Percentiles rank a stretch among this genome's conserved stretches.
These are phyloP conservation scores for Candida broadrunensis DNA, from an alignment of 805 yeast species.

Conservation along the genomic window DNA sequence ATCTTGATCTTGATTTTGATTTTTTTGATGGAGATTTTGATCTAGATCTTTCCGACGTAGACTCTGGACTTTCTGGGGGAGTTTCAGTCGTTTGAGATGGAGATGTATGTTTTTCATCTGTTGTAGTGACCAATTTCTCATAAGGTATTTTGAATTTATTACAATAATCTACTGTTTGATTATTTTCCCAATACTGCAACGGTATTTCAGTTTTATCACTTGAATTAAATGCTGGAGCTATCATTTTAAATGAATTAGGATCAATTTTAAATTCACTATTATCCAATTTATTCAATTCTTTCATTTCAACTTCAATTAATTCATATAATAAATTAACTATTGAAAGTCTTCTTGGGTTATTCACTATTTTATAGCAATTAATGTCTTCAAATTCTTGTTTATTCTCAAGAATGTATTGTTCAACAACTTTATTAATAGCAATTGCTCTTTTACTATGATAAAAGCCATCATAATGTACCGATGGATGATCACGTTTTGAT, in stretches of 20 bases:
- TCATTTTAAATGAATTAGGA: slow-evolving; percentile 20
- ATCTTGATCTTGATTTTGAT: too few species aligned
- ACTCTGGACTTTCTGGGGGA: too few species aligned
- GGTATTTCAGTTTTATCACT: slow-evolving; percentile 8
- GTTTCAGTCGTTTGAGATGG: too few species aligned
- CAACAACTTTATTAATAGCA: slow-evolving; percentile 34
- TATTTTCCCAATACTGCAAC: slow-evolving; percentile 31
- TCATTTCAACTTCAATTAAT: slow-evolving; percentile 16
- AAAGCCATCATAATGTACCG: slow-evolving; percentile 11
- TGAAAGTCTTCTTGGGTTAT: slow-evolving; percentile 8
- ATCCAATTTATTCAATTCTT: slow-evolving; percentile 6
- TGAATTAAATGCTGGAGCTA: slow-evolving; percentile 19
- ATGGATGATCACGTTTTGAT: slow-evolving; percentile 11
- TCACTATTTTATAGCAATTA: slow-evolving; percentile 9
- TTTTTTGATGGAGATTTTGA: too few species aligned
- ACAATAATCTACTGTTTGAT: slow-evolving; percentile 35
- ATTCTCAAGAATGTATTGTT: slow-evolving; percentile 14
- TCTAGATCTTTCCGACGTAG: too few species aligned
- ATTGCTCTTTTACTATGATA: slow-evolving; percentile 30
- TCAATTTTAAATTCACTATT: slow-evolving; percentile 12
- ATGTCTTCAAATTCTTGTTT: slow-evolving; percentile 11
- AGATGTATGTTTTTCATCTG: too few species aligned
- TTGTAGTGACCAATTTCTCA: too few species aligned
- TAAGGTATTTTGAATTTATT: slow-evolving; percentile 16
- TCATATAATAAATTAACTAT: slow-evolving; percentile 17